Evolutionary conservation across 305 asterid species (phyloP).

Genomic region (Fraxinus albicans): DNA sequence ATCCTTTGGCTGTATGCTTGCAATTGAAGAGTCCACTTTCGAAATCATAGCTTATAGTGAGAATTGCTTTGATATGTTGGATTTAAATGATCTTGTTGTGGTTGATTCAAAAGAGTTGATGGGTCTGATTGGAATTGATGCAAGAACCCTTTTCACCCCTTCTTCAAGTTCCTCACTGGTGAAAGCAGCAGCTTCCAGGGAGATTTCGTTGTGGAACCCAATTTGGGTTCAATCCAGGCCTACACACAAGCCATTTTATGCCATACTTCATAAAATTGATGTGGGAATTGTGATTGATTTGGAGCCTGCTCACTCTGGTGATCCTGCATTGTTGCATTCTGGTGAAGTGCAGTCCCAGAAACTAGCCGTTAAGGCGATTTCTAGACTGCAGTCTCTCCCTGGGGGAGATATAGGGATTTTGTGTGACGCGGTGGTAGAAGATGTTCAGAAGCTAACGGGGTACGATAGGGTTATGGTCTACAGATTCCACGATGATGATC

Average conservation of each 20-base stretch:
- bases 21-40: conserved; percentile 44
- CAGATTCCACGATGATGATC: conserved; percentile 68
- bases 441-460: conserved; percentile 59
- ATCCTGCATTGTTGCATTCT: conserved; percentile 43
- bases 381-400: conserved; percentile 51
- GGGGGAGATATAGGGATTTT: conserved; percentile 51
- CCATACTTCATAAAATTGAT: conserved; percentile 68
- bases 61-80: conserved; percentile 57
- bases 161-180: conserved; percentile 44
- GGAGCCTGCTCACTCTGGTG: conserved; percentile 58
- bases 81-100: conserved; percentile 24
- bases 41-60: conserved; percentile 53
- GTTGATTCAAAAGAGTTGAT: conserved; percentile 1
- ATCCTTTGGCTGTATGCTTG: conserved; percentile 68
- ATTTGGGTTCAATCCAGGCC: conserved; percentile 52
- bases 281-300: conserved; percentile 70
- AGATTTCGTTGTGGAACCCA: conserved; percentile 60
- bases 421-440: conserved; percentile 58
- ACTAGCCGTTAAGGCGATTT: conserved; percentile 48
- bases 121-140: conserved; percentile 53
- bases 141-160: conserved; percentile 48
- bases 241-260: conserved; percentile 51
- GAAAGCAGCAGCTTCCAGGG: conserved; percentile 38
- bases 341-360: conserved; percentile 60
- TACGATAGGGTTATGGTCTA: conserved; percentile 72